Conservation (phyloP, 495 filamentous ascomycete species). For the Talaromyces borbonicus region DNA sequence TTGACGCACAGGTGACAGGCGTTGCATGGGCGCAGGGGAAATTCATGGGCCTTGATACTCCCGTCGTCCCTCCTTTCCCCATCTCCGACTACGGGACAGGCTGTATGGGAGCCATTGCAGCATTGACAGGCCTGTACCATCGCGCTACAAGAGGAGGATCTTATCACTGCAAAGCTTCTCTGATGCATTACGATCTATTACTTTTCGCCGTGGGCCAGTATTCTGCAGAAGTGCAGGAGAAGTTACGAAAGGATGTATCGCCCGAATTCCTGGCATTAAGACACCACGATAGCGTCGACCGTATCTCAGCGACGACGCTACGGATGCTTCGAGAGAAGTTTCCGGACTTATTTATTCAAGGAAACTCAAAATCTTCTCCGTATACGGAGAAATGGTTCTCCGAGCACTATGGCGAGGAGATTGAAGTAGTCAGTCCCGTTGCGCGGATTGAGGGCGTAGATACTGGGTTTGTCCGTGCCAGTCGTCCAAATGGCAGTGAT, state of each 20-base stretch:
- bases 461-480: slow-evolving; percentile 29
- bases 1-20: slow-evolving; percentile 47
- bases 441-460: slow-evolving; percentile 29
- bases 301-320: slow-evolving; percentile 56
- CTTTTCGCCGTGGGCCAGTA: slow-evolving; percentile 55
- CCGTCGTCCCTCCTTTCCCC: slow-evolving; percentile 71
- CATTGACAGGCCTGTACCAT: slow-evolving; percentile 50
- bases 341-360: slow-evolving; percentile 25
- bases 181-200: slow-evolving; percentile 61
- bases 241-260: slow-evolving; percentile 43
- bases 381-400: slow-evolving; percentile 32
- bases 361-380: slow-evolving; percentile 14
- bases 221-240: slow-evolving; percentile 42
- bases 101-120: slow-evolving; percentile 55
- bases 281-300: slow-evolving; percentile 63
- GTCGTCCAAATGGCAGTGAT: slow-evolving; percentile 33
- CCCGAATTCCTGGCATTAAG: slow-evolving; percentile 53
- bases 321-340: slow-evolving; percentile 45
- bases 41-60: slow-evolving; percentile 60
- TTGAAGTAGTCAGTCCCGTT: slow-evolving; percentile 31
- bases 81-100: slow-evolving; percentile 76
- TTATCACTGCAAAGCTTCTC: slow-evolving; percentile 52
- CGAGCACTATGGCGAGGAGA: slow-evolving; percentile 27
- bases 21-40: slow-evolving; percentile 65
- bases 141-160: slow-evolving; percentile 54